These are phyloP conservation scores for Byssochlamys sp. DNA, from an alignment of 2,329 filamentous ascomycete species.

Conservation along the genomic window DNA sequence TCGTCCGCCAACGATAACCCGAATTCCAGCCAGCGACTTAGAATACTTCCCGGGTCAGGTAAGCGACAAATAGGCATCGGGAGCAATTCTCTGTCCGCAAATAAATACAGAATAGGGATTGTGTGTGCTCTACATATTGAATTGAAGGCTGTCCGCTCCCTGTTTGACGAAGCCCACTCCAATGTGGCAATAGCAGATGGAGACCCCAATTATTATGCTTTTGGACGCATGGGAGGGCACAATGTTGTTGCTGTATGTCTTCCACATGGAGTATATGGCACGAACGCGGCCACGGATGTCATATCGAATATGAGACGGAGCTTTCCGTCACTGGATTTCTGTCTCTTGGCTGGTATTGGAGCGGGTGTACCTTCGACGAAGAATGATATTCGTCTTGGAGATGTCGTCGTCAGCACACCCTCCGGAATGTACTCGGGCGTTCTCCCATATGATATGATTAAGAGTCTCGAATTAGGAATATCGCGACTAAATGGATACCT, in stretches of 20 bases:
- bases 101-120: too few species aligned
- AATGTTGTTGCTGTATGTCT: slow-evolving; percentile 17
- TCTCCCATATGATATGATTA: slow-evolving; percentile 5
- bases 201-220: slow-evolving; percentile 17
- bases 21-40: too few species aligned
- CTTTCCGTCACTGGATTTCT: slow-evolving; percentile 20
- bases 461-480: not conserved
- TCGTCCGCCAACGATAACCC: too few species aligned
- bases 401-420: slow-evolving; percentile 14
- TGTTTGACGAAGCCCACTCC: slow-evolving; percentile 15
- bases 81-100: too few species aligned
- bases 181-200: not conserved
- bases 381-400: slow-evolving; percentile 11
- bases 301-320: slow-evolving; percentile 18
- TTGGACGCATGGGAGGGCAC: slow-evolving; percentile 17
- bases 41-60: too few species aligned
- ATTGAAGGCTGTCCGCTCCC: slow-evolving; percentile 14
- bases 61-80: too few species aligned
- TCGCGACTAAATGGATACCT: slow-evolving; percentile 4
- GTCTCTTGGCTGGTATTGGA: slow-evolving; percentile 37
- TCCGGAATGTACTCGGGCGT: slow-evolving; percentile 3
- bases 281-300: slow-evolving; percentile 19
- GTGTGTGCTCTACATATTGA: slow-evolving; percentile 5
- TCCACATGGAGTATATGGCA: slow-evolving; percentile 16
- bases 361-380: slow-evolving; percentile 9